These are phyloP conservation scores for Favolaschia claudopus DNA, from an alignment of 768 basidiomycete species.

Conservation along the genomic window DNA sequence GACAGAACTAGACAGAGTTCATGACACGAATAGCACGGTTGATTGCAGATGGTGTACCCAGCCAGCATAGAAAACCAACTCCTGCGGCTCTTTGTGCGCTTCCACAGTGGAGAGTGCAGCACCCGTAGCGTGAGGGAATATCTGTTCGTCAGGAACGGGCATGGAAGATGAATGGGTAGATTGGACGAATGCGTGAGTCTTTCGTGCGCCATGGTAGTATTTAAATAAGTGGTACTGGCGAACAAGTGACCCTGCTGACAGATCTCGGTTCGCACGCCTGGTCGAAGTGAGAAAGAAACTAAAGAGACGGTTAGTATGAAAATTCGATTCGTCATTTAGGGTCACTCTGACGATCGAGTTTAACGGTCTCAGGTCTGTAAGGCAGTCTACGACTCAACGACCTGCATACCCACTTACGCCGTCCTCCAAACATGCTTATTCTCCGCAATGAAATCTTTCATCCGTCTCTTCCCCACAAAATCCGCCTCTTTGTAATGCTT, in stretches of 20 bases:
- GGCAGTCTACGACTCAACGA: no score
- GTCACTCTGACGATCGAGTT: no score
- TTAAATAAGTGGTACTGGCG: no score
- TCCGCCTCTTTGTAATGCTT: conserved; percentile 22
- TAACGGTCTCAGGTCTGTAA: no score
- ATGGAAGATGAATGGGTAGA: background rate
- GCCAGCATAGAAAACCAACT: conserved; percentile 65
- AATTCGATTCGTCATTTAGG: no score
- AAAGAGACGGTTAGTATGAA: no score
- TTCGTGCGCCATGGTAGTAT: no score
- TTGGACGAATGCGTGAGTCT: no score
- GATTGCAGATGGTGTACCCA: conserved; percentile 52
- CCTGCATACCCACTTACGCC: no score
- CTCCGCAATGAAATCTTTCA: conserved; percentile 32
- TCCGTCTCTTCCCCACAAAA: conserved; percentile 31
- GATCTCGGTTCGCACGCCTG: no score
- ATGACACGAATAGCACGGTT: background rate
- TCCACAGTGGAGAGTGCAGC: conserved; percentile 58
- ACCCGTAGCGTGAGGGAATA: conserved; percentile 67
- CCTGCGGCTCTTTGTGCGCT: conserved; percentile 58
- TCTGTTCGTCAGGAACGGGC: conserved; percentile 35
- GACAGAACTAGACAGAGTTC: conserved; percentile 53
- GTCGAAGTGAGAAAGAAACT: no score
- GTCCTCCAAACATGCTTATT: conserved; percentile 24
- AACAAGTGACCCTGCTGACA: no score